phyloP scores from a whole-genome alignment of 768 basidiomycete species.

The Lactifluus echinatus region DNA sequence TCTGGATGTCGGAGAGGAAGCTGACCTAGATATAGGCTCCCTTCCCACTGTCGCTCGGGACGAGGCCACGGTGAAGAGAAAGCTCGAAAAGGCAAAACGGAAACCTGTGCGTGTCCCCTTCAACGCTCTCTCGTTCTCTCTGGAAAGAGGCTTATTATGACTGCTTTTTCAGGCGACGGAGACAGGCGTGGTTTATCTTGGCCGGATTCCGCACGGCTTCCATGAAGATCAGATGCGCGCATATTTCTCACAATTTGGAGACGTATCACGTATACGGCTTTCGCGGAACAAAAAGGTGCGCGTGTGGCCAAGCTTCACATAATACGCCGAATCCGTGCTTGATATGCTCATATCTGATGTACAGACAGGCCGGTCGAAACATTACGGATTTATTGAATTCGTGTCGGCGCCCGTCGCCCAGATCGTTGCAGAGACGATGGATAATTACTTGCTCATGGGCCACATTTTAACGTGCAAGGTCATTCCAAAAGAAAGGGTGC shows the following conservation, averaged over 20 bases:
- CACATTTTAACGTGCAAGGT: conserved; percentile 89
- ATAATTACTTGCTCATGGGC: conserved; percentile 94
- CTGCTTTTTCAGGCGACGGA: conserved; percentile 41
- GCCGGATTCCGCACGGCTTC: conserved; percentile 93
- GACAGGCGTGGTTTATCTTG: conserved; percentile 80
- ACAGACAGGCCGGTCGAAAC: conserved; percentile 92
- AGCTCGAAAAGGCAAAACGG: conserved; percentile 43
- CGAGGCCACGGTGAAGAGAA: conserved; percentile 63
- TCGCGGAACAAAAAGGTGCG: conserved; percentile 88
- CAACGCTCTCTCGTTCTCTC: not conserved
- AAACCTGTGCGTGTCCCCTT: conserved; percentile 48
- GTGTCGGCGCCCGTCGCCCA: conserved; percentile 80
- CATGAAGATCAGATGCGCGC: conserved; percentile 89
- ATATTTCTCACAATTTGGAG: conserved; percentile 94
- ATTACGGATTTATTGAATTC: conserved; percentile 96
- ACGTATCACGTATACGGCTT: conserved; percentile 76
- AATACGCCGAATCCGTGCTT: not conserved
- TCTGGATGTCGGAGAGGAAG: conserved; percentile 42
- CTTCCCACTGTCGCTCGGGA: conserved; percentile 87
- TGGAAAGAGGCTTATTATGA: conserved; percentile 3
- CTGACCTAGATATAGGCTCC: conserved; percentile 54
- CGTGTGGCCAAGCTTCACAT: not conserved
- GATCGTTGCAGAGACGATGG: conserved; percentile 97
- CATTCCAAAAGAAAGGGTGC: conserved; percentile 82
- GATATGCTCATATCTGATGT: not conserved